Evolutionary conservation across 192 early-diverging fungal genomes (phyloP).

Genomic region (Cladochytrium replicatum): DNA sequence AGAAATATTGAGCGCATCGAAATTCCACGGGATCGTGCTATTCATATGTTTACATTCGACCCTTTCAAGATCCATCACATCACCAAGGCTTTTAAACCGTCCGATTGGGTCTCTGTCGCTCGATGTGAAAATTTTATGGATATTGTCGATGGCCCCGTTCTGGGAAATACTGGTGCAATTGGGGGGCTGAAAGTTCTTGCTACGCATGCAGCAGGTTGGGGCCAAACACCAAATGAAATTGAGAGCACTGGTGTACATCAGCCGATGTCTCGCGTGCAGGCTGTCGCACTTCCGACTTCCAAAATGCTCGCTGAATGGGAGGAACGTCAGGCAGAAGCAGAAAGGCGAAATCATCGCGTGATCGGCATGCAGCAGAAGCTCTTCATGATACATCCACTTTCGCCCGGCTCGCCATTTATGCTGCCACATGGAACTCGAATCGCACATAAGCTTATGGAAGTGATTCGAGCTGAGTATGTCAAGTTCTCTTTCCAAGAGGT

Average conservation of each 20-base stretch:
- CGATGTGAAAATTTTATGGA: constrained; percentile 64
- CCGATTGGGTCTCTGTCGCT: constrained; percentile 49
- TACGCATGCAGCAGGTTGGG: constrained; percentile 56
- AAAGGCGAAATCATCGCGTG: constrained; percentile 40
- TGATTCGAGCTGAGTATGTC: constrained; percentile 66
- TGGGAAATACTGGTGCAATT: constrained; percentile 55
- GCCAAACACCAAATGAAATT: constrained; percentile 18
- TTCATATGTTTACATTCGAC: constrained; percentile 55
- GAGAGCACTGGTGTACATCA: not conserved
- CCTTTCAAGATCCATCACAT: constrained; percentile 69
- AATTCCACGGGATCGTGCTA: constrained; percentile 47
- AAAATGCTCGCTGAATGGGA: constrained; percentile 46
- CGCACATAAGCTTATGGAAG: constrained; percentile 61
- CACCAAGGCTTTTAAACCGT: constrained; percentile 31
- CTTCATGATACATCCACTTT: constrained; percentile 25
- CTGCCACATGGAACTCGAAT: constrained; percentile 62
- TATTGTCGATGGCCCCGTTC: constrained; percentile 68
- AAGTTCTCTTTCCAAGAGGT: constrained; percentile 79
- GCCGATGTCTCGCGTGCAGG: constrained; percentile 58
- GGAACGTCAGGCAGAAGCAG: constrained; percentile 37
- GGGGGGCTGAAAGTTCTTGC: constrained; percentile 40
- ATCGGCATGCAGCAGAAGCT: constrained; percentile 37
- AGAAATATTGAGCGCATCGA: constrained; percentile 59
- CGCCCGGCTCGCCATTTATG: constrained; percentile 43
- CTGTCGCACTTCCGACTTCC: constrained; percentile 53